phyloP scores from a whole-genome alignment of 139 green algal genomes.

The Spirogloea muscicola region DNA sequence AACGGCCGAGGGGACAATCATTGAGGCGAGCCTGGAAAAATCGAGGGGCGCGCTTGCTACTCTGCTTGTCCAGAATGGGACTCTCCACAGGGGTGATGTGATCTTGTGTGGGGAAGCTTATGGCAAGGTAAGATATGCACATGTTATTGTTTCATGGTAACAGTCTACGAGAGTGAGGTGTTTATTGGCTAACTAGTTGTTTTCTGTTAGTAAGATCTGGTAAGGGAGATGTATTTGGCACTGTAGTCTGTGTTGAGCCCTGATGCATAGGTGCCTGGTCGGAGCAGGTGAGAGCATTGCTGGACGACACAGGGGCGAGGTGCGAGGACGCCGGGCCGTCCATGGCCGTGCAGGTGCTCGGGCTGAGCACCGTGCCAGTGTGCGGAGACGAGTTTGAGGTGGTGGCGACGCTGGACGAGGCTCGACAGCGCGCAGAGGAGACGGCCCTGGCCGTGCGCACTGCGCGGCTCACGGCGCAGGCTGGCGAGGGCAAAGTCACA shows the following conservation, averaged over 20 bases:
- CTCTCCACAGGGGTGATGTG: constrained; percentile 78
- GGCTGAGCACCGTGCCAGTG: constrained; percentile 74
- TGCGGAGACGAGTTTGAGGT: constrained; percentile 87
- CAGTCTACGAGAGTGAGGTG: no score
- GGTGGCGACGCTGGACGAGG: constrained; percentile 60
- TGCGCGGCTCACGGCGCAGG: constrained; percentile 60
- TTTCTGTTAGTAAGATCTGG: no score
- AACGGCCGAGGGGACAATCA: constrained; percentile 78
- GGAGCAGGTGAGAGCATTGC: constrained; percentile 62
- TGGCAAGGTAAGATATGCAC: constrained; percentile 75
- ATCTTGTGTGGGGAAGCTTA: constrained; percentile 67
- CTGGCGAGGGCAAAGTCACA: constrained; percentile 75
- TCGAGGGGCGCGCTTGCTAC: constrained; percentile 76
- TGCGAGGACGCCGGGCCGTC: constrained; percentile 70
- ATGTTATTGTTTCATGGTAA: no score
- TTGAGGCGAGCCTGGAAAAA: constrained; percentile 87
- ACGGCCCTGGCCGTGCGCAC: constrained; percentile 45
- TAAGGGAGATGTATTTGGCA: no score
- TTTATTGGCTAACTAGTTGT: no score
- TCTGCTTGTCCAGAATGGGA: constrained; percentile 84
- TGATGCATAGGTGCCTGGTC: no score
- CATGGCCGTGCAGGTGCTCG: constrained; percentile 77
- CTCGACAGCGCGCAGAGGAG: constrained; percentile 53
- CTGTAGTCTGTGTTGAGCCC: no score
- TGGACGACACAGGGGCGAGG: constrained; percentile 55